Evolutionary conservation across 2,329 filamentous ascomycete genomes (phyloP).

Genomic region (Fusarium ramigenum): DNA sequence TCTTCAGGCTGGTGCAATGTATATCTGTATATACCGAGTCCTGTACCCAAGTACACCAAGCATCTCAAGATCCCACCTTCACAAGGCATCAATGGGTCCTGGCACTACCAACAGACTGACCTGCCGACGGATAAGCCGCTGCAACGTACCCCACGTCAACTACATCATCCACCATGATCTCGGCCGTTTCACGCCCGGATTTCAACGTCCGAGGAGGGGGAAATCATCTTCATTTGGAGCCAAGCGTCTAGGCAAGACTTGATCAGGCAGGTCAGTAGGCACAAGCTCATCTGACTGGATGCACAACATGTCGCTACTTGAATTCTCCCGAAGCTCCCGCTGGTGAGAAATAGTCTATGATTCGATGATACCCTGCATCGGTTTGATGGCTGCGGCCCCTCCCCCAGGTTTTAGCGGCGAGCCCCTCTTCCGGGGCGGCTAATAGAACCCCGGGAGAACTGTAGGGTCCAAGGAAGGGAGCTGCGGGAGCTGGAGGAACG

Average conservation of each 20-base stretch:
- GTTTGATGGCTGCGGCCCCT: slow-evolving; percentile 13
- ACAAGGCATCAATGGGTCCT: too few relatives aligned
- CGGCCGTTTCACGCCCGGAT: slow-evolving; percentile 22
- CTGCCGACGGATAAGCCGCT: not conserved
- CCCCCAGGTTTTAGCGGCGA: slow-evolving; percentile 36
- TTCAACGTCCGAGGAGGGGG: slow-evolving; percentile 31
- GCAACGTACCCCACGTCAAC: not conserved
- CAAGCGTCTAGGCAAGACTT: slow-evolving; percentile 25
- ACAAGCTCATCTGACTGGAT: not conserved
- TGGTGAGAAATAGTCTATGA: slow-evolving; percentile 5
- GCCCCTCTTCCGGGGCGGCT: slow-evolving; percentile 35
- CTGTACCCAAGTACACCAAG: not conserved
- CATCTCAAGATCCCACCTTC: not conserved
- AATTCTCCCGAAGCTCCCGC: slow-evolving; percentile 29
- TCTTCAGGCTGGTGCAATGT: not conserved
- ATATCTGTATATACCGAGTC: not conserved
- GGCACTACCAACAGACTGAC: not conserved
- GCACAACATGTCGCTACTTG: not conserved
- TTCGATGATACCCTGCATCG: slow-evolving; percentile 23
- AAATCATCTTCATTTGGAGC: not conserved
- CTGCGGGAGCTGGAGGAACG: slow-evolving; percentile 13
- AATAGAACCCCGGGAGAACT: slow-evolving; percentile 26
- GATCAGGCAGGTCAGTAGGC: slow-evolving; percentile 15
- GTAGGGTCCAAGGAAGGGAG: not conserved
- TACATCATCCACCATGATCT: slow-evolving; percentile 28